Percentiles rank a stretch among this genome's conserved stretches.
Evolutionary conservation across 2,329 filamentous ascomycete species (phyloP).

Genomic region (Paracamarosporium sp.): DNA sequence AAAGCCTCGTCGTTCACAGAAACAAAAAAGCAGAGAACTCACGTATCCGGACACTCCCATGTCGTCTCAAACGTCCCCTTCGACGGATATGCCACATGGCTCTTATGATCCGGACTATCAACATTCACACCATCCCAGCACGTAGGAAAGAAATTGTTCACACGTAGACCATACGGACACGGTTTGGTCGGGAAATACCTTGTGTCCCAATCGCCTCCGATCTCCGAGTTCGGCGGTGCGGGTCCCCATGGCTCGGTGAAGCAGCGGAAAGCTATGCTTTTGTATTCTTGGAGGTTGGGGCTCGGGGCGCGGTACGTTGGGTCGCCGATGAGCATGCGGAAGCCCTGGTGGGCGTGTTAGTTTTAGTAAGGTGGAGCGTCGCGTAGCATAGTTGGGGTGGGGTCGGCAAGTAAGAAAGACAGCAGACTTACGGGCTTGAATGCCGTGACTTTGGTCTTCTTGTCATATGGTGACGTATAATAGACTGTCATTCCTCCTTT

Average conservation of each 20-base stretch:
- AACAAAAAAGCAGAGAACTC: background rate
- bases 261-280: conserved; percentile 42
- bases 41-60: conserved; percentile 11
- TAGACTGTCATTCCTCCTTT: conserved; percentile 27
- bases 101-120: conserved; percentile 46
- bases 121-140: conserved; percentile 41
- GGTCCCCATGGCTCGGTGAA: conserved; percentile 12
- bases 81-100: conserved; percentile 64
- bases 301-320: conserved; percentile 12
- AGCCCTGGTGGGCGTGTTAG: conserved; percentile 13
- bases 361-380: background rate
- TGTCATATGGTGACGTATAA: conserved; percentile 23
- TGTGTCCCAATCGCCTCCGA: conserved; percentile 28
- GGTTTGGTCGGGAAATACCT: conserved; percentile 11
- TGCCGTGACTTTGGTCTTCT: conserved; percentile 21
- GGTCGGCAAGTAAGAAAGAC: too few relatives aligned
- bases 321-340: conserved; percentile 25
- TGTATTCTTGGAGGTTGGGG: conserved; percentile 43
- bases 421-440: conserved; percentile 17
- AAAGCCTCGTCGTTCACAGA: too few relatives aligned
- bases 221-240: conserved; percentile 8
- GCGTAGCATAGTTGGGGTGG: too few relatives aligned
- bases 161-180: conserved; percentile 65
- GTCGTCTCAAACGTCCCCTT: conserved; percentile 10
- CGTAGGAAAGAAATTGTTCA: conserved; percentile 72